phyloP scores from a whole-genome alignment of 208 protist species.

The Crithidia acanthocephali region DNA sequence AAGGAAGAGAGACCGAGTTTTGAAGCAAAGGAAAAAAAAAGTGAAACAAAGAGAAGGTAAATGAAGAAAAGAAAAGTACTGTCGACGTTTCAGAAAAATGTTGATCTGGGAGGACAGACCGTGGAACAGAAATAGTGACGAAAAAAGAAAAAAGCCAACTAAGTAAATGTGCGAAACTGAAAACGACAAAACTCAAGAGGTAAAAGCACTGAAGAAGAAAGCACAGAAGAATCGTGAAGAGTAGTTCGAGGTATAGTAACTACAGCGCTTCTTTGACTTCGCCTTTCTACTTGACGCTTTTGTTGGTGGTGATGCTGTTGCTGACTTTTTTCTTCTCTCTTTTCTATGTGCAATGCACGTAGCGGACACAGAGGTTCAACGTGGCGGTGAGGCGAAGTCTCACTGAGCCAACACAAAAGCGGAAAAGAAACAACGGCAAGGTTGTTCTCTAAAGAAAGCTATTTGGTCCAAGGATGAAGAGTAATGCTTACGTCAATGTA shows the following conservation, averaged over 20 bases:
- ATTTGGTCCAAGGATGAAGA: conserved; percentile 5
- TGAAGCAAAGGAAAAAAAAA: neutral
- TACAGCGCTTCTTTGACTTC: neutral
- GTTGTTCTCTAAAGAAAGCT: conserved; percentile 8
- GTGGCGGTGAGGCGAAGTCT: neutral
- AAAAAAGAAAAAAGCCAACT: conserved; percentile 1
- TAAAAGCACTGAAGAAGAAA: conserved; percentile 3
- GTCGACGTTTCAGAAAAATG: conserved; percentile 2
- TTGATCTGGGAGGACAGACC: neutral
- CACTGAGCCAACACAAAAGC: neutral
- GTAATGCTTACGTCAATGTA: conserved; percentile 15
- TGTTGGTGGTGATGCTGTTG: too few species aligned
- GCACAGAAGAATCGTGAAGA: neutral
- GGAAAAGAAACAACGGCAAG: conserved; percentile 3
- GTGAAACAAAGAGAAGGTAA: conserved; percentile 1
- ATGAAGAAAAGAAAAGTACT: neutral
- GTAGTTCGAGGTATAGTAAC: conserved; percentile 7
- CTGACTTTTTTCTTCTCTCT: too few species aligned
- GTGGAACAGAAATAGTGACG: neutral
- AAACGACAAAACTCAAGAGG: conserved; percentile 6
- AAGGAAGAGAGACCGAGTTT: conserved; percentile 1
- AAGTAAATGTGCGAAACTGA: neutral
- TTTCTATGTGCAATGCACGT: neutral
- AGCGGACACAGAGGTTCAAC: neutral
- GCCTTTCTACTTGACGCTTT: too few species aligned